Conservation (phyloP, 208 protist genomes). For the Eutreptiella sp. region DNA sequence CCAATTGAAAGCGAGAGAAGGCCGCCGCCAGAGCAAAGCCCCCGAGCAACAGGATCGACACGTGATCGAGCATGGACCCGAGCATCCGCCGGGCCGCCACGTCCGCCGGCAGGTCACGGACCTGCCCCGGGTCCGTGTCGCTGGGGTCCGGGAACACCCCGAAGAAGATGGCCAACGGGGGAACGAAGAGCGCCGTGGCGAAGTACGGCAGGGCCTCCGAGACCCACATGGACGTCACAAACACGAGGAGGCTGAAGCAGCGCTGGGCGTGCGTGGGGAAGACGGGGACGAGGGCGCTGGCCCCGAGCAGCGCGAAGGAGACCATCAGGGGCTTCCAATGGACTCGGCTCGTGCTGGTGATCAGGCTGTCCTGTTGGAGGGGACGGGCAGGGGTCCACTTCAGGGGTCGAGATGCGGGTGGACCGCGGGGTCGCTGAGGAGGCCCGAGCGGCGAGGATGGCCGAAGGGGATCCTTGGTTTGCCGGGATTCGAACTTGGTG, state of each 20-base stretch:
- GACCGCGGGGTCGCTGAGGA: too few relatives aligned
- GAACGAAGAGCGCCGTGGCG: slow-evolving; percentile 81
- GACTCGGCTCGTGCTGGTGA: too few relatives aligned
- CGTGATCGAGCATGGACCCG: slow-evolving; percentile 62
- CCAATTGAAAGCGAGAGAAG: slow-evolving; percentile 66
- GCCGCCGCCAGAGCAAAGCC: slow-evolving; percentile 80
- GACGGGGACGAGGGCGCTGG: slow-evolving; percentile 56
- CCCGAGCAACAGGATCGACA: slow-evolving; percentile 81
- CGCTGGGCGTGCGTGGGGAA: slow-evolving; percentile 68
- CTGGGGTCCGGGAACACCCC: slow-evolving; percentile 60
- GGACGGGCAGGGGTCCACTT: too few relatives aligned
- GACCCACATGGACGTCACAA: slow-evolving; percentile 77
- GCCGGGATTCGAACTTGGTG: too few relatives aligned
- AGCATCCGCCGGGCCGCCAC: slow-evolving; percentile 58
- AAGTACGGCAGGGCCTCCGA: slow-evolving; percentile 83
- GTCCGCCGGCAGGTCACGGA: slow-evolving; percentile 41
- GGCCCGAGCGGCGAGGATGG: too few relatives aligned
- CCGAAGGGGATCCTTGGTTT: too few relatives aligned
- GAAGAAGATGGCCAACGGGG: slow-evolving; percentile 67
- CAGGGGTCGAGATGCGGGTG: too few relatives aligned
- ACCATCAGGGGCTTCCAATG: too few relatives aligned
- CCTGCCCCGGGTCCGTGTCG: too few relatives aligned
- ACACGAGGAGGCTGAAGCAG: slow-evolving; percentile 70
- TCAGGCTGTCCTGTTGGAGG: too few relatives aligned
- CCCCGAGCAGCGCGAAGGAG: slow-evolving; percentile 54